Base-by-base conservation (phyloP, 2,329 filamentous ascomycete species). In the Aspergillus viridinutans region DNA sequence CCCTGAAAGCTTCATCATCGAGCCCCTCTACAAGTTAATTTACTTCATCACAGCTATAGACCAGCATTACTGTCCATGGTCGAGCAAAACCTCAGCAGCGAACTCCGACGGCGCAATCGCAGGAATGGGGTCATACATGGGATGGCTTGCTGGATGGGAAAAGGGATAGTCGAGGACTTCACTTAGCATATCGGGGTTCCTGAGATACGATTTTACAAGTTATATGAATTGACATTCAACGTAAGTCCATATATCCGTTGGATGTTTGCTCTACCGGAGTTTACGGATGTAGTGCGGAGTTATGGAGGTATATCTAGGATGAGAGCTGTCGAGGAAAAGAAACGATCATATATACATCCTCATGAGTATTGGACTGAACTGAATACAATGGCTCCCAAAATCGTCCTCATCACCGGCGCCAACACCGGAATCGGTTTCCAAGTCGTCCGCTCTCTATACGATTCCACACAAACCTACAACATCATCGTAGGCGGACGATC, bases 401-500 rank as follows among this genome's bases (percentile, higher is more conserved):
- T 83, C 58, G 67, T 85, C n/a, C 69, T 87, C 47, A 79, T 87
- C 60, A 87, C 85, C 1, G 85, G 85, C 38, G 84, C 76, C 58
- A 87, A 85, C 62, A 85, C 80, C 0, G 85, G 85, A 17, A 78
- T 88, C 21, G 85, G 86, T 2, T 81, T 79, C 40, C 80, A 87
- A 61, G 78, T 76, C 7, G 79, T 86, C 51, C 84, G 81, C 59
- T 79, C 82, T 1, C 72, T 88, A 0, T 72, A 77, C 48, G 60
- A 71, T 10, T 83, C 84, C 0, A 29, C 67, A 0, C 72, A 70
- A 8, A n/a, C 78, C 1, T 87, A 86, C 67, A 74, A 79, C 8
- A 76, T 88, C 55, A 65, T 86, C 25, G 65, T 88, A 3, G 84
- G 84, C 32, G 78, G 77, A 42, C 80, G 85, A 1, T 77, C 74